Percentiles rank a stretch among this genome's conserved stretches.
These are phyloP conservation scores for Plasmodium inui DNA, from an alignment of 169 alveolate genomes.

Conservation along the genomic window DNA sequence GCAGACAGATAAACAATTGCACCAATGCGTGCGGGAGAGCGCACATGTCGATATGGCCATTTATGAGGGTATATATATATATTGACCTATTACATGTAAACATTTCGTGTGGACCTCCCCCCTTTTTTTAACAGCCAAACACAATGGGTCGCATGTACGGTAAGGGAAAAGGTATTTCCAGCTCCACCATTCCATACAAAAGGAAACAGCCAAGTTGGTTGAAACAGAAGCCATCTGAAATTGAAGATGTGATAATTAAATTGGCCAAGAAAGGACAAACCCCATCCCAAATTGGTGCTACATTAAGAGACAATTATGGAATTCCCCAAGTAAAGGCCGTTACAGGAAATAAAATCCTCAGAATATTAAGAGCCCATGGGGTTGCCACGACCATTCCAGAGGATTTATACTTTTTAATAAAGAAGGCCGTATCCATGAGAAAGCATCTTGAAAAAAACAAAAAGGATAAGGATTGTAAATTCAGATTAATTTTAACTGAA, in stretches of 20 bases:
- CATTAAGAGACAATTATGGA: constrained; percentile 97
- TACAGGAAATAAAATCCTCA: constrained; percentile 96
- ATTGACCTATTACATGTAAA: background rate
- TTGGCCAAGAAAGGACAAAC: constrained; percentile 99
- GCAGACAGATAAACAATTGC: background rate
- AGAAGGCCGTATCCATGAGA: constrained; percentile 98
- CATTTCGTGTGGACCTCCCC: background rate
- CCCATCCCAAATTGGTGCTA: constrained; percentile 98
- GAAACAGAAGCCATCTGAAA: constrained; percentile 94
- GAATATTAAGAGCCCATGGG: constrained; percentile 97
- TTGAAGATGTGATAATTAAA: constrained; percentile 94
- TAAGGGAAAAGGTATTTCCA: constrained; percentile 92
- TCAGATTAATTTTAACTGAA: constrained; percentile 97
- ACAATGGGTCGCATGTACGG: constrained; percentile 95
- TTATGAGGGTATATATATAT: constrained; percentile 3
- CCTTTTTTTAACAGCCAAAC: background rate
- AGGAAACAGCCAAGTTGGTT: constrained; percentile 98
- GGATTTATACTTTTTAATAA: constrained; percentile 97
- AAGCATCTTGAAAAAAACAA: constrained; percentile 98
- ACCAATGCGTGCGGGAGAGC: background rate
- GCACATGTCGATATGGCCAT: background rate
- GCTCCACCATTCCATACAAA: constrained; percentile 97
- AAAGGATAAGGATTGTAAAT: constrained; percentile 97
- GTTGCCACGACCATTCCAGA: constrained; percentile 99
- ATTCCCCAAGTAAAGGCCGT: constrained; percentile 97